Base-by-base conservation (phyloP, 768 basidiomycete genomes). In the Hericium alpestre region DNA sequence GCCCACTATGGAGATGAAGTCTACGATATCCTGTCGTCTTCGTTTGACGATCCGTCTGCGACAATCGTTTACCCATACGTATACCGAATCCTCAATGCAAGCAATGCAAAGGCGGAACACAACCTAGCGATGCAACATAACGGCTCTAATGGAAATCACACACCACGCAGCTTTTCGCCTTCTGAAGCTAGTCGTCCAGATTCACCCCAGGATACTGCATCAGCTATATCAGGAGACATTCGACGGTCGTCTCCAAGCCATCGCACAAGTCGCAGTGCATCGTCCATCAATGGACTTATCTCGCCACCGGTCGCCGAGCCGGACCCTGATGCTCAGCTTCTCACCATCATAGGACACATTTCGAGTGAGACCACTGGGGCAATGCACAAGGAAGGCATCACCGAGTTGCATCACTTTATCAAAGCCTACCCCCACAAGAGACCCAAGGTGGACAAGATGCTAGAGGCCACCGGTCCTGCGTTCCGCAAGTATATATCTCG, bases 11-110 rank as follows among this genome's bases (percentile, higher is more conserved):
- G 86, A 23, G 91, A 91, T 58, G 86, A 88, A 54, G 85, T 94
- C 0, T 97, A 97, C 64, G 93, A 97, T 65, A 72, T 94, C 49
- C 80, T 99, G 37, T 88, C 90, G 1, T 81, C 81, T 43, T 86
- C 93, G 10, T 96, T 98, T 65, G 94, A 95, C 62, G 91, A 93
- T 67, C 89, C 93, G n/a, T 94, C 93, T 6, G 91, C 90, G n/a
- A 93, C 91, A 8, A 94, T 94, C 61, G 93, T 95, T 18, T 95
- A 95, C 67, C 91, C 92, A 32, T 96, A 95, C 64, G 92, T 96
- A 46, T 93, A 91, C 68, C 83, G 92, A 38, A 93, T 94, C 57
- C 75, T 94, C 25, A 93, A 93, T 65, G 82, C 90, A 2, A 77
- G 41, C 72, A 74, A 76, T 51, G 68, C 71, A 15, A 66, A 76